Evolutionary conservation across 495 filamentous ascomycete genomes (phyloP).

Genomic region (Penicillium maclennaniae): DNA sequence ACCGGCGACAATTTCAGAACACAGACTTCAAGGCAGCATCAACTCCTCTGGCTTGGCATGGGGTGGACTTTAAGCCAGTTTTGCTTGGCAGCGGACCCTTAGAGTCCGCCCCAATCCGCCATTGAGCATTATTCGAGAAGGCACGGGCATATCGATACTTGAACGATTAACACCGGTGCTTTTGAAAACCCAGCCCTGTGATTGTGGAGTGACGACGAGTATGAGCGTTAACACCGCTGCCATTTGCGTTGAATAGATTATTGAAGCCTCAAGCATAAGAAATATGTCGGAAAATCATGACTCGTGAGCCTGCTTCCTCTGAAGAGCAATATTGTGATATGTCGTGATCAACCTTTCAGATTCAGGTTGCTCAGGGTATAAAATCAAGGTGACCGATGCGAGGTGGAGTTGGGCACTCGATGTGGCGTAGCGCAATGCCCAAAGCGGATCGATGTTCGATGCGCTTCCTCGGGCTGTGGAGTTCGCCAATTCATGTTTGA

Average conservation of each 20-base stretch:
- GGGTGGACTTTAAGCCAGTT: neutral
- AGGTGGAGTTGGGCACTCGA: neutral
- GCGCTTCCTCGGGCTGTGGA: neutral
- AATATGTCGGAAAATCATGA: neutral
- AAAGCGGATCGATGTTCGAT: neutral
- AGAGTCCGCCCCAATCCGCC: neutral
- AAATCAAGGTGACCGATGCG: neutral
- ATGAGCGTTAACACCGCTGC: neutral
- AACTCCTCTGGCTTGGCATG: conserved; percentile 1
- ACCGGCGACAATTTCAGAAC: neutral
- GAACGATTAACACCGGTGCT: neutral
- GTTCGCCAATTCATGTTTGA: neutral
- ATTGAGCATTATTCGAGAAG: neutral
- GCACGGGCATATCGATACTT: neutral
- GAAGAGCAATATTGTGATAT: neutral
- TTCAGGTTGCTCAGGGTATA: neutral
- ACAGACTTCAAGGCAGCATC: neutral
- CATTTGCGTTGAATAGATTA: neutral
- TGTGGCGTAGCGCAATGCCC: neutral
- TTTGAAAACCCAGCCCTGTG: neutral
- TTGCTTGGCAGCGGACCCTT: conserved; percentile 2
- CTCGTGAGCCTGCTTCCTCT: neutral
- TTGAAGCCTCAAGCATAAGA: neutral
- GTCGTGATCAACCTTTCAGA: too few relatives aligned
- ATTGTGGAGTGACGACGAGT: neutral